Evolutionary conservation across 2,329 filamentous ascomycete species (phyloP), one percentile per base, ranked within the genome.

Genomic region (Neocucurbitaria cava): DNA sequence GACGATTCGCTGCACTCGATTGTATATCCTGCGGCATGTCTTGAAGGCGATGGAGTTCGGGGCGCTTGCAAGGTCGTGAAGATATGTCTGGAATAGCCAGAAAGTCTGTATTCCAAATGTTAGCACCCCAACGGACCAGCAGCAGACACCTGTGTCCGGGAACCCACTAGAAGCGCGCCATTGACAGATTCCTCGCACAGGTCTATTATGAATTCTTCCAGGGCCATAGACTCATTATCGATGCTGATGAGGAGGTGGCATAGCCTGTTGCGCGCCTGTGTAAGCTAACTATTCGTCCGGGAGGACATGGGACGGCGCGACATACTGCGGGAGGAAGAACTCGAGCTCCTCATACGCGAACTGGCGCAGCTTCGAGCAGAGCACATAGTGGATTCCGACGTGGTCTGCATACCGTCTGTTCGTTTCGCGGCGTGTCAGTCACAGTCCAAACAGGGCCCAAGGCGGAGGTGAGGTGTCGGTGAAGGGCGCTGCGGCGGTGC

Each of bases 331-430:
- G 45, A 95, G 84, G 82, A 94, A 95, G 87, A 95, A 95, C 78
- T 95, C 91, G 74, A 95, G 93, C 78, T 95, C 90, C 81, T 92
- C 89, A 79, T 94, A 95, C 62, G 89, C 89, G 74, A 95, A 95
- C 77, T 91, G 89, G 73, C 91, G 90, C 73, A 95, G 83, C 85
- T 95, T 95, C 70, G 89, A 89, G 82, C 91, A 94, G 60, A 95
- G 86, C 59, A 92, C 90, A 82, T 94, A 92, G 79, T 94, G 90
- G 72, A 95, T 94, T 69, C 91, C 91, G 75, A 95, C 89, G 82
- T 95, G 90, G 78, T 94, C 89, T 75, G 91, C 90, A 80, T 95
- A 95, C 69, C 91, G 90, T 70, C 91, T 94, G 76, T 45, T 5
- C 28, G 2, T 20, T 44, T 35, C 20, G 21, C 23, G 55, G 60